Percentiles rank a stretch among this genome's conserved stretches.
These are phyloP conservation scores for Microcos paniculata DNA, from an alignment of 345 rosid species.

Conservation along the genomic window DNA sequence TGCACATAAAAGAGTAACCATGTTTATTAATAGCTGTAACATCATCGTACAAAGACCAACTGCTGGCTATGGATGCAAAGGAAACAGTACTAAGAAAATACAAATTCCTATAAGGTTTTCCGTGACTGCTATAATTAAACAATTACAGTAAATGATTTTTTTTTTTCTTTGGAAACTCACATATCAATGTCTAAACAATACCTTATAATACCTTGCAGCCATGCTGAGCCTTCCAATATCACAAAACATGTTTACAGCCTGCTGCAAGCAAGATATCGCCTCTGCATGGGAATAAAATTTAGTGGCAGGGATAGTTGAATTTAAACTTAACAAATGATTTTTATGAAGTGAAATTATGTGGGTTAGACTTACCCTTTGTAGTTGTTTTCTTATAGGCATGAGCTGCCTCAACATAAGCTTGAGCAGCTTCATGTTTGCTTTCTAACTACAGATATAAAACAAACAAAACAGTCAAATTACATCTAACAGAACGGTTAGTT, in stretches of 20 bases:
- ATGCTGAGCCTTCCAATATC: constrained; percentile 96
- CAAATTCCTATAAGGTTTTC: background rate
- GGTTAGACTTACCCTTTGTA: constrained; percentile 42
- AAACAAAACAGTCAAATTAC: background rate
- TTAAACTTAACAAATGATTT: background rate
- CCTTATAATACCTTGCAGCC: constrained; percentile 99
- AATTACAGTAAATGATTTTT: background rate
- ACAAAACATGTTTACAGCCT: constrained; percentile 76
- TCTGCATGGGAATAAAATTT: constrained; percentile 42
- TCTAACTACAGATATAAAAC: constrained; percentile 41
- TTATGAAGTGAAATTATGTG: background rate
- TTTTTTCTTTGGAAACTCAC: background rate
- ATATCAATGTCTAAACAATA: constrained; percentile 22
- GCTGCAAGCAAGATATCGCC: constrained; percentile 85
- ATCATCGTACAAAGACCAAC: background rate
- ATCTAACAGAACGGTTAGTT: background rate
- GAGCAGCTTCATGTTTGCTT: constrained; percentile 77
- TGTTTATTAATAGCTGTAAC: background rate
- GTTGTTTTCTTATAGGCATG: constrained; percentile 67
- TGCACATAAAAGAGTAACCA: constrained; percentile 26
- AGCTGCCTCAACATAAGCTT: constrained; percentile 69
- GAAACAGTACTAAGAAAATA: background rate
- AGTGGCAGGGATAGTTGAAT: background rate
- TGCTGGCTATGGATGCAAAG: background rate
- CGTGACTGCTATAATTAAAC: background rate